Base-by-base conservation (phyloP, 495 filamentous ascomycete species). In the Diplogelasinospora grovesii region DNA sequence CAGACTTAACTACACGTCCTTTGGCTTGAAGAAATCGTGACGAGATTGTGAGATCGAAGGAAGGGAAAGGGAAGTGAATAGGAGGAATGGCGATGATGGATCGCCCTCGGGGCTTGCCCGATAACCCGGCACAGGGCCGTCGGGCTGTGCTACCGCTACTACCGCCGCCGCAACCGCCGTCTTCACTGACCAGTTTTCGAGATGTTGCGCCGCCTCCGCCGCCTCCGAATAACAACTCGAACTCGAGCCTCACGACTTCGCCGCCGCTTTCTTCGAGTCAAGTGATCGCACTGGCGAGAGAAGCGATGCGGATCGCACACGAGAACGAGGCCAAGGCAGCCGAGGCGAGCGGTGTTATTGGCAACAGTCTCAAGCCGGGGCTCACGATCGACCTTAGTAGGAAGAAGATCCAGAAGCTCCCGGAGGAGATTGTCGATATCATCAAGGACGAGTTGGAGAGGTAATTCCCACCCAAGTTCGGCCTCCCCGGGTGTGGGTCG, bases 381-480 rank as follows among this genome's bases (percentile, higher is more conserved):
- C 69, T 94, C 46, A 95, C 89, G 10, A 82, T 98, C 52, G 86
- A 95, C 59, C 66, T 98, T 54, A 86, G 85, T 46, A 81, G 89
- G 59, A 85, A 82, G 44, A 78, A 80, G 48, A 89, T 98, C 27
- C 71, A 75, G 32, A 75, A 69, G 43, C 76, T 98, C 52, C 89
- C 90, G 1, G 85, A 89, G 29, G 84, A 90, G 46, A 86, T 95
- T 38, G 80, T 96, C 22, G 87, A 92, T 57, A 78, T 94, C 49
- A 89, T 98, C 39, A 93, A 89, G 64, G 78, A 90, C 60, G 86
- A 95, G 57, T 76, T 96, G 35, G 89, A 94, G 68, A 73, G 90
- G 90, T 95, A 43, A 28, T 57, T 5, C 34, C 9, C 14, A 15
- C 22, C 13, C 14, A 9, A 30, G n/a, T 8, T 28, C 13, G 10